Evolutionary conservation across 2,329 filamentous ascomycete species (phyloP).

Genomic region (Penicillium sp.): DNA sequence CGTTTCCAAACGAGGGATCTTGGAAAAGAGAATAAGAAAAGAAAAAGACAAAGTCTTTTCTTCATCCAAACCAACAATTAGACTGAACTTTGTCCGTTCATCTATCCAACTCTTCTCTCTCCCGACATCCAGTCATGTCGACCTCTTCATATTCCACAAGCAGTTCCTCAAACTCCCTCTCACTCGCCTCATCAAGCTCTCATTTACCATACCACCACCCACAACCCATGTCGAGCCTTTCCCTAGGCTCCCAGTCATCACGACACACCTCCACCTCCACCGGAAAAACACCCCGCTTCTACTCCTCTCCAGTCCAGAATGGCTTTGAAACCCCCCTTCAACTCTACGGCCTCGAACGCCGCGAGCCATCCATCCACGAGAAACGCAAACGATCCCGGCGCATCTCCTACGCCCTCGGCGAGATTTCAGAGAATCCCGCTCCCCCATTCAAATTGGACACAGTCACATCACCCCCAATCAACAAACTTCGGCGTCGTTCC

Average conservation of each 20-base stretch:
- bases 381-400: constrained; percentile 26
- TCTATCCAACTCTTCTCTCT: too few species aligned
- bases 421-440: constrained; percentile 30
- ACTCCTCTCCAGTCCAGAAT: constrained; percentile 29
- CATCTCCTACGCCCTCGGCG: constrained; percentile 32
- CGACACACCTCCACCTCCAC: constrained; percentile 12
- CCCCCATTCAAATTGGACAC: constrained; percentile 21
- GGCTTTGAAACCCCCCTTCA: constrained; percentile 28
- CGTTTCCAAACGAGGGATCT: too few species aligned
- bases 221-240: constrained; percentile 20
- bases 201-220: constrained; percentile 24
- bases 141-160: constrained; percentile 20
- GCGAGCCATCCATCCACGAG: constrained; percentile 28
- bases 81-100: too few species aligned
- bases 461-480: constrained; percentile 14
- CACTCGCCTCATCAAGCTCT: constrained; percentile 23
- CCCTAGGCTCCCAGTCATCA: constrained; percentile 19
- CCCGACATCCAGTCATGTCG: constrained; percentile 16
- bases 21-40: too few species aligned
- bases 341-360: constrained; percentile 30
- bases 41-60: too few species aligned
- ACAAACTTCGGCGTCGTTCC: constrained; percentile 26
- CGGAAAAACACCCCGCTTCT: constrained; percentile 29
- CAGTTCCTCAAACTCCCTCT: constrained; percentile 23
- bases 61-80: too few species aligned